Percentiles rank a stretch among this genome's conserved stretches.
These are phyloP conservation scores for Picochlorum sp. DNA, from an alignment of 139 green algal genomes.

Conservation along the genomic window DNA sequence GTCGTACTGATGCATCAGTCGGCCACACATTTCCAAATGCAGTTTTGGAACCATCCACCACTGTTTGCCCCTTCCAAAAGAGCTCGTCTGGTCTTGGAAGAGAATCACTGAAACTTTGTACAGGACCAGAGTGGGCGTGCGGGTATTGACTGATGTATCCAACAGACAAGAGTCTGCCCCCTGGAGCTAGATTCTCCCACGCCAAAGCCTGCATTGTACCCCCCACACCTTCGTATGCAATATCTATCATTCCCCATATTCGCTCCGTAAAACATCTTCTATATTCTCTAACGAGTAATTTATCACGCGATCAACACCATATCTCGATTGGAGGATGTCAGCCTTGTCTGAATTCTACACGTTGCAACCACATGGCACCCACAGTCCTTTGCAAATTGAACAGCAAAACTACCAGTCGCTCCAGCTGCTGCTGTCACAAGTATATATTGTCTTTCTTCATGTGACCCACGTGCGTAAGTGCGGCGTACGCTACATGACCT, in stretches of 20 bases:
- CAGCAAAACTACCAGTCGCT: constrained; percentile 87
- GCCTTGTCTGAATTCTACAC: constrained; percentile 73
- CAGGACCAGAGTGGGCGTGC: constrained; percentile 14
- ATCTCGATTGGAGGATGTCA: constrained; percentile 40
- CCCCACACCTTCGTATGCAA: constrained; percentile 64
- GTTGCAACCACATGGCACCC: constrained; percentile 85
- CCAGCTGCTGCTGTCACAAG: constrained; percentile 87
- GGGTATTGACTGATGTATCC: constrained; percentile 56
- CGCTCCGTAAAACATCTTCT: constrained; percentile 43
- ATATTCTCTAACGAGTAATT: constrained; percentile 62
- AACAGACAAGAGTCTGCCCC: constrained; percentile 64
- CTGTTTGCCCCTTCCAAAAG: constrained; percentile 57
- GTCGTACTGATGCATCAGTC: not conserved
- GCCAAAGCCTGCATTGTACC: constrained; percentile 64
- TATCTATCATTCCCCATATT: constrained; percentile 52
- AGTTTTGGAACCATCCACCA: constrained; percentile 70
- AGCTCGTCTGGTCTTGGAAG: constrained; percentile 53
- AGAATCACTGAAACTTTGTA: constrained; percentile 29
- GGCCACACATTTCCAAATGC: constrained; percentile 34
- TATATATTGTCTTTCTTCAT: constrained; percentile 55
- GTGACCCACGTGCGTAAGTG: constrained; percentile 24
- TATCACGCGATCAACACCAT: constrained; percentile 78
- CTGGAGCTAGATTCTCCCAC: constrained; percentile 48
- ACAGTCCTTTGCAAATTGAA: constrained; percentile 80
- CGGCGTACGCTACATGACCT: constrained; percentile 80